These are phyloP conservation scores for Acanthamoeba triangularis DNA, from an alignment of 208 protist genomes.

Conservation along the genomic window DNA sequence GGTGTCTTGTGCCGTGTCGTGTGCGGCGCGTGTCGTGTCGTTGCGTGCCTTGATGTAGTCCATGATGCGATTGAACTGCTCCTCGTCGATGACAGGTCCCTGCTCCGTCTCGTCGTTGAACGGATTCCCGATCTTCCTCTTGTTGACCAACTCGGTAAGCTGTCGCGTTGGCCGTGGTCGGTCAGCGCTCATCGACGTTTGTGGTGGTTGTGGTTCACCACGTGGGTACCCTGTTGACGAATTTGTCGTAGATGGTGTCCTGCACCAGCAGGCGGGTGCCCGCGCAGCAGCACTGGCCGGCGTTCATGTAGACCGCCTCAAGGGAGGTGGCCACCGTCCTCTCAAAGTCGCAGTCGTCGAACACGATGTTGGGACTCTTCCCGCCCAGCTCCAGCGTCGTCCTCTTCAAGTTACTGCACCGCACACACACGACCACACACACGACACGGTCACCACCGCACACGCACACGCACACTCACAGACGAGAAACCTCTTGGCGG, in stretches of 20 bases:
- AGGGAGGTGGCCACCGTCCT: slow-evolving; percentile 93
- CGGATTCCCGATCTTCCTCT: slow-evolving; percentile 18
- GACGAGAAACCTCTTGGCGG: neutral
- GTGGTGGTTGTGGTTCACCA: neutral
- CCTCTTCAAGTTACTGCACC: slow-evolving; percentile 89
- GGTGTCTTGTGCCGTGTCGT: neutral
- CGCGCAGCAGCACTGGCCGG: slow-evolving; percentile 95
- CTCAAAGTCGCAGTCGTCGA: slow-evolving; percentile 94
- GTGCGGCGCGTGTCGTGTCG: neutral
- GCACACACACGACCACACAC: neutral
- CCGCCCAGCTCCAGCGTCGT: slow-evolving; percentile 96
- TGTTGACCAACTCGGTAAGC: neutral
- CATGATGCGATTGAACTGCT: slow-evolving; percentile 52
- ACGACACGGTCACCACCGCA: too few species aligned
- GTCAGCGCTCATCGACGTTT: neutral
- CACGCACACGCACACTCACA: too few species aligned
- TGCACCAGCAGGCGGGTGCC: slow-evolving; percentile 84
- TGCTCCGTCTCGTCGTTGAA: slow-evolving; percentile 7
- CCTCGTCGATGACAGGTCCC: slow-evolving; percentile 12
- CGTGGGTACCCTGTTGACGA: neutral
- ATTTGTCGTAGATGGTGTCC: slow-evolving; percentile 65
- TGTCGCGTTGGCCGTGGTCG: neutral
- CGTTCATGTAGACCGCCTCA: slow-evolving; percentile 94
- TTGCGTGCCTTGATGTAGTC: neutral
- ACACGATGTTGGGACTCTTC: slow-evolving; percentile 95